Conservation (phyloP, 257 asterid genomes). For the Lavandula angustifolia region DNA sequence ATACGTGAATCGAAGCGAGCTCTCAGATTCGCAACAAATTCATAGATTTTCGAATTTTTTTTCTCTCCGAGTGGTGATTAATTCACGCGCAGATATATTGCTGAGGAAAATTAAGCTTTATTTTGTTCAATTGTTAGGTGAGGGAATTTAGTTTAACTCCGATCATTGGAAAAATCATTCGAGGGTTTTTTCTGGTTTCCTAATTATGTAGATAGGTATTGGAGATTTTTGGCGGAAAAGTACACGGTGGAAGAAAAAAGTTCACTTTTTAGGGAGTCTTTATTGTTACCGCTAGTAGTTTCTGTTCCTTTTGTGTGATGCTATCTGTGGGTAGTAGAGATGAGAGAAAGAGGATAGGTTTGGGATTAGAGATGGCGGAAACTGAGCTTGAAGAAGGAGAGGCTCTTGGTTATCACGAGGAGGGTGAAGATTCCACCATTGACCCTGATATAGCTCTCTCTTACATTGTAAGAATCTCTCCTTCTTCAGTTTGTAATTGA, state of each 20-base stretch:
- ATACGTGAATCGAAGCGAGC: slow-evolving; percentile 35
- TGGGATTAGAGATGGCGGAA: slow-evolving; percentile 78
- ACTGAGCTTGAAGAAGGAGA: slow-evolving; percentile 97
- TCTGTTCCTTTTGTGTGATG: slow-evolving; percentile 44
- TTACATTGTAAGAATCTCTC: slow-evolving; percentile 68
- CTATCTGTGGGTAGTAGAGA: slow-evolving; percentile 72
- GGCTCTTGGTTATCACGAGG: slow-evolving; percentile 56
- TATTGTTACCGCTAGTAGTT: slow-evolving; percentile 22
- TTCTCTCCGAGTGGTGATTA: slow-evolving; percentile 23
- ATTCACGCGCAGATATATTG: slow-evolving; percentile 24
- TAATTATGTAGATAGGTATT: slow-evolving; percentile 34
- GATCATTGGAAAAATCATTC: slow-evolving; percentile 41
- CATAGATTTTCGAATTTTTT: neutral
- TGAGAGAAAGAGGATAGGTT: slow-evolving; percentile 74
- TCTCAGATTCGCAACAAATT: slow-evolving; percentile 28
- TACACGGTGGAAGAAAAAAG: slow-evolving; percentile 36
- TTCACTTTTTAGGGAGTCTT: slow-evolving; percentile 36
- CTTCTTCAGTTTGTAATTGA: slow-evolving; percentile 24
- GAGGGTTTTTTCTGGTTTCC: slow-evolving; percentile 45
- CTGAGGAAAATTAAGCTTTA: slow-evolving; percentile 22
- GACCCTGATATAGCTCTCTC: slow-evolving; percentile 97
- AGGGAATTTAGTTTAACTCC: slow-evolving; percentile 43
- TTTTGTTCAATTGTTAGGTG: slow-evolving; percentile 41
- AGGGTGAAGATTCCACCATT: slow-evolving; percentile 58
- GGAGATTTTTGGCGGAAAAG: slow-evolving; percentile 47